Percentiles rank a stretch among this genome's conserved stretches.
Evolutionary conservation across 352 stramenopile species (phyloP).

Genomic region (Pythium aphanidermatum): DNA sequence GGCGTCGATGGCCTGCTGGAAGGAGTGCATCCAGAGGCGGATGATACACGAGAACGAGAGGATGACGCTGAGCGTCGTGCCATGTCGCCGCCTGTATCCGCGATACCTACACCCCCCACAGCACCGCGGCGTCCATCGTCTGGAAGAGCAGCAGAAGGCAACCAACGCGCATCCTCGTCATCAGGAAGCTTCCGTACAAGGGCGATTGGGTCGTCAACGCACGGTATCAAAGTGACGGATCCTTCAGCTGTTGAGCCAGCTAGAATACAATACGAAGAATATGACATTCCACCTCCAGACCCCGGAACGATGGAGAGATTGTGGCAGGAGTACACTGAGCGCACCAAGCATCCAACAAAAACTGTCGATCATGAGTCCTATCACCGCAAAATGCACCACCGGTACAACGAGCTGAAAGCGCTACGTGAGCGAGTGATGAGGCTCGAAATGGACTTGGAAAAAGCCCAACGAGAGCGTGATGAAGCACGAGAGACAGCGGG

Average conservation of each 20-base stretch:
- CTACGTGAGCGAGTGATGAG: conserved; percentile 43
- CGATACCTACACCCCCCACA: conserved; percentile 20
- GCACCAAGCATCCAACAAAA: conserved; percentile 36
- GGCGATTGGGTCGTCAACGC: conserved; percentile 2
- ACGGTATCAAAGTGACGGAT: neutral
- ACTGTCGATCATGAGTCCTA: conserved; percentile 45
- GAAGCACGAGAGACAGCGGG: conserved; percentile 19
- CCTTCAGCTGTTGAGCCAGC: neutral
- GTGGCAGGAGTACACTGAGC: conserved; percentile 55
- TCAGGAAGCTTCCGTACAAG: conserved; percentile 21
- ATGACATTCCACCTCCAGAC: conserved; percentile 17
- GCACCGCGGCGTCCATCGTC: conserved; percentile 17
- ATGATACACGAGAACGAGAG: conserved; percentile 11
- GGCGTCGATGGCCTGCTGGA: neutral
- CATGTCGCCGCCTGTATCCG: conserved; percentile 15
- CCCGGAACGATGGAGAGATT: conserved; percentile 42
- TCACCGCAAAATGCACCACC: conserved; percentile 66
- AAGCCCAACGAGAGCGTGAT: conserved; percentile 28
- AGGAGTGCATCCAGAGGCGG: neutral
- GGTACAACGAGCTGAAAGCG: conserved; percentile 52
- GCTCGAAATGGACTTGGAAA: conserved; percentile 39
- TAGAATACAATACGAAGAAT: conserved; percentile 6
- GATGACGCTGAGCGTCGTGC: conserved; percentile 2
- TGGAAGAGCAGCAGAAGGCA: conserved; percentile 15
- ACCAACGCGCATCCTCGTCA: conserved; percentile 17